Evolutionary conservation across 1,284 basidiomycete species (phyloP).

Genomic region (Marasmius tenuissimus): DNA sequence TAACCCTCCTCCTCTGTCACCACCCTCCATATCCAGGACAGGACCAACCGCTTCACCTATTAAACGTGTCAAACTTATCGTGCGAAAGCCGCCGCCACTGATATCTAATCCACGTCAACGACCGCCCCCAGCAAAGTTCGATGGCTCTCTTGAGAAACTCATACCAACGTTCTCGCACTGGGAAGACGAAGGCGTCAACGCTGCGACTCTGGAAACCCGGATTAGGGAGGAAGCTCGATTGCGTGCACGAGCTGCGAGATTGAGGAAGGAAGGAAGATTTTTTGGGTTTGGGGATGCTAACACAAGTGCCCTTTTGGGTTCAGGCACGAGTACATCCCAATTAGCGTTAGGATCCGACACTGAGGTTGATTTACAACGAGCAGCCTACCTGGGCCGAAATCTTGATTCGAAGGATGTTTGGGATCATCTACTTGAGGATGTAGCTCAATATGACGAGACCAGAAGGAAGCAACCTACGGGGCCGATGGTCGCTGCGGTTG

Average conservation of each 20-base stretch:
- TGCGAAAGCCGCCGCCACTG: constrained; percentile 58
- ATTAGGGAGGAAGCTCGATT: constrained; percentile 51
- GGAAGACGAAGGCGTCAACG: constrained; percentile 47
- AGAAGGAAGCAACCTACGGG: constrained; percentile 45
- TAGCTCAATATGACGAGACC: constrained; percentile 31
- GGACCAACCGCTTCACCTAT: constrained; percentile 22
- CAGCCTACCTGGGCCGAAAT: constrained; percentile 17
- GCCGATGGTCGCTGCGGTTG: constrained; percentile 49
- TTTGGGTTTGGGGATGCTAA: constrained; percentile 1
- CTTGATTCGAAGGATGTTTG: constrained; percentile 41
- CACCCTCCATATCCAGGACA: constrained; percentile 3
- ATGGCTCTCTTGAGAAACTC: constrained; percentile 52
- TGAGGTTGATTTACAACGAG: not conserved
- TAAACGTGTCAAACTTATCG: constrained; percentile 68
- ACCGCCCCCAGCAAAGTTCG: constrained; percentile 51
- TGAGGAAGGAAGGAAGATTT: constrained; percentile 38
- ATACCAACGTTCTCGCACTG: constrained; percentile 62
- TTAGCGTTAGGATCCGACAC: not conserved
- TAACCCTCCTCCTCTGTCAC: constrained; percentile 24
- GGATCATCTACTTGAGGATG: constrained; percentile 53
- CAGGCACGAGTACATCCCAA: too few relatives aligned
- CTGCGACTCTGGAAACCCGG: constrained; percentile 40
- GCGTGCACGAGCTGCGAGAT: constrained; percentile 50
- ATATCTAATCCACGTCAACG: constrained; percentile 71
- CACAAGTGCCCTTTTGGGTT: constrained; percentile 2